Base-by-base conservation (phyloP, 129 eudicot genomes). In the Helichrysum umbraculigerum region DNA sequence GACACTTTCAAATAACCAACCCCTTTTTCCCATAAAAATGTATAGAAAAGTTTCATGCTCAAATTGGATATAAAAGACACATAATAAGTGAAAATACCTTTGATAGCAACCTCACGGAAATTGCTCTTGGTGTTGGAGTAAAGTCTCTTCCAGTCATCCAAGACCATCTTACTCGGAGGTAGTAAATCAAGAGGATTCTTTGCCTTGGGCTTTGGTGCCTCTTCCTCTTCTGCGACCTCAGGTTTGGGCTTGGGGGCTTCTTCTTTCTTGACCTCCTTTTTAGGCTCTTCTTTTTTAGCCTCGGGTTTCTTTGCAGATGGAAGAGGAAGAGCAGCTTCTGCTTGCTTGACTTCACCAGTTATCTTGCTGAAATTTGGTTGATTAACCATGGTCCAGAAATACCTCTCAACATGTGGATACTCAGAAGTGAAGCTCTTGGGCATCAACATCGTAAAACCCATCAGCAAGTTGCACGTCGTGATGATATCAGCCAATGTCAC, bases 111-210 rank as follows among this genome's bases (percentile, higher is more conserved):
- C 82, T 95, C 99, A 51, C 99, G 96, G 84, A 91, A 95, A 79
- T 95, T 91, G 57, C 87, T 84, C 79, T 91, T 95, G 68, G 99
- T 95, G 85, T 91, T 94, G 3, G 99, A 94, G 86, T 94, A 94
- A 10, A 94, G 91, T 81, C 99, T 94, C 84, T 94, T 94, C 99
- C 99, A 91, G 3, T 94, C 99, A 85, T 94, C 99, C 61, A 94
- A 77, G 44, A 94, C 75, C 99, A 94, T 94, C 82, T 72, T 82
- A 47, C 99, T 91, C 6, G 99, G 99, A 37, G 99, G 97, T 73
- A 94, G 83, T 41, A 87, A 84, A 74, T 94, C 99, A 76, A 94
- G 91, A 28, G 99, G 99, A 68, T 94, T 94, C 87, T 94, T 94
- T 10, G 97, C 79, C 77, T 94, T 94, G 25, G 99, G 99, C 87